Percentiles rank a stretch among this genome's conserved stretches.
Conservation (phyloP, 805 yeast genomes). For the Metschnikowia hibisci region DNA sequence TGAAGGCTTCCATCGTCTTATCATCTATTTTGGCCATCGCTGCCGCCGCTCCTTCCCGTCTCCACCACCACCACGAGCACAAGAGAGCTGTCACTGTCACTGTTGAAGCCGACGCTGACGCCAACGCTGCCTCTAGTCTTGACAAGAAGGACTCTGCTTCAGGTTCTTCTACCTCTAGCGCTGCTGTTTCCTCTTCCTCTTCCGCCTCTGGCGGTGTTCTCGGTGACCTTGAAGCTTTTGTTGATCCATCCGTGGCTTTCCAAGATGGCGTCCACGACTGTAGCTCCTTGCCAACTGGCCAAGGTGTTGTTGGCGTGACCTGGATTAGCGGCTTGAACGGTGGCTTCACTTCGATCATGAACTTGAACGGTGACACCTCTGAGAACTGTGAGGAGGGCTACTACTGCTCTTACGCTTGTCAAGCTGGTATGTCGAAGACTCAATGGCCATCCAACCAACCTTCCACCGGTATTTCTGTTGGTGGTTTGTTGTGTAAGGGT, state of each 20-base stretch:
- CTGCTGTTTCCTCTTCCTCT: conserved; percentile 3
- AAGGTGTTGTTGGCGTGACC: conserved; percentile 20
- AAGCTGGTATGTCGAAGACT: conserved; percentile 76
- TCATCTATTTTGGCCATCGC: conserved; percentile 16
- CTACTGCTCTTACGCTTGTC: conserved; percentile 76
- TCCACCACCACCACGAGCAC: conserved; percentile 35
- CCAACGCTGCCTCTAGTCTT: conserved; percentile 2
- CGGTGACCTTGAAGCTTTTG: conserved; percentile 18
- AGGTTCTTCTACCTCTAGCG: conserved; percentile 2
- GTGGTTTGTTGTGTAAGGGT: conserved; percentile 61
- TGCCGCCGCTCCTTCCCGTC: conserved; percentile 18
- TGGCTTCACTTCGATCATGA: conserved; percentile 43
- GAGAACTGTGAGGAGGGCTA: conserved; percentile 56
- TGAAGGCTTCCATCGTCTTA: conserved; percentile 15
- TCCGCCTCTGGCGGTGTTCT: conserved; percentile 5
- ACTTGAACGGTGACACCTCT: conserved; percentile 47
- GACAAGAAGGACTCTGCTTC: conserved; percentile 5
- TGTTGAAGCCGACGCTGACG: conserved; percentile 29
- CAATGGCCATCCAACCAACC: conserved; percentile 76
- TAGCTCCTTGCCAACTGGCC: conserved; percentile 20
- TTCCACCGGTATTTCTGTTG: conserved; percentile 62
- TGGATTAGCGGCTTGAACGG: conserved; percentile 31
- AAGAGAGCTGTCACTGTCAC: conserved; percentile 39
- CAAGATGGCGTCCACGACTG: conserved; percentile 22
- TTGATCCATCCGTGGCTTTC: conserved; percentile 16